Percentiles rank a stretch among this genome's conserved stretches.
phyloP scores from a whole-genome alignment of 208 protist genomes.

The Crithidia sp. region DNA sequence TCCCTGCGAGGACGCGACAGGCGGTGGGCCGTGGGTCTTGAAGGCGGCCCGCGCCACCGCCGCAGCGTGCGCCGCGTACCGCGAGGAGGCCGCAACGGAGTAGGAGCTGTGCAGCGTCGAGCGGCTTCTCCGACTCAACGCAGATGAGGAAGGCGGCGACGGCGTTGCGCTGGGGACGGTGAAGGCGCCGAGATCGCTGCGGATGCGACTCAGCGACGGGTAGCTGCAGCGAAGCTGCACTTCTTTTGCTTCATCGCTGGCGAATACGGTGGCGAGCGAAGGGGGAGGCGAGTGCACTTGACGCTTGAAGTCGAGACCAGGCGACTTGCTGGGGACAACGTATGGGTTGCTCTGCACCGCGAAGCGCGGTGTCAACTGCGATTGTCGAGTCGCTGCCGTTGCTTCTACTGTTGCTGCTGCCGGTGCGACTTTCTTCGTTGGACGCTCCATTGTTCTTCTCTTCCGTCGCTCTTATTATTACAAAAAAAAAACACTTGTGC shows the following conservation, averaged over 20 bases:
- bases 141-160: background rate
- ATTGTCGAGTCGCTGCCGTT: too few relatives aligned
- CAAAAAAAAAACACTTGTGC: too few relatives aligned
- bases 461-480: too few relatives aligned
- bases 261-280: background rate
- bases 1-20: background rate
- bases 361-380: too few relatives aligned
- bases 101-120: background rate
- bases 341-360: background rate
- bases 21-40: slow-evolving; percentile 4
- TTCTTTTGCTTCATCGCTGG: background rate
- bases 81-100: background rate
- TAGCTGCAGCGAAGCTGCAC: background rate
- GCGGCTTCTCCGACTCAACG: background rate
- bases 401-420: background rate
- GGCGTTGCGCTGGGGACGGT: background rate
- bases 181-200: background rate
- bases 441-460: background rate
- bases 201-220: background rate
- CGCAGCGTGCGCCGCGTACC: background rate
- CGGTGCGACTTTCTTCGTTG: background rate
- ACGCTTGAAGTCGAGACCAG: slow-evolving; percentile 3
- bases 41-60: background rate
- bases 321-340: background rate
- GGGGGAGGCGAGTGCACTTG: background rate